Percentiles rank a stretch among this genome's conserved stretches.
Evolutionary conservation across 2,329 filamentous ascomycete species (phyloP).

Genomic region (Pestalotiopsis sp.): DNA sequence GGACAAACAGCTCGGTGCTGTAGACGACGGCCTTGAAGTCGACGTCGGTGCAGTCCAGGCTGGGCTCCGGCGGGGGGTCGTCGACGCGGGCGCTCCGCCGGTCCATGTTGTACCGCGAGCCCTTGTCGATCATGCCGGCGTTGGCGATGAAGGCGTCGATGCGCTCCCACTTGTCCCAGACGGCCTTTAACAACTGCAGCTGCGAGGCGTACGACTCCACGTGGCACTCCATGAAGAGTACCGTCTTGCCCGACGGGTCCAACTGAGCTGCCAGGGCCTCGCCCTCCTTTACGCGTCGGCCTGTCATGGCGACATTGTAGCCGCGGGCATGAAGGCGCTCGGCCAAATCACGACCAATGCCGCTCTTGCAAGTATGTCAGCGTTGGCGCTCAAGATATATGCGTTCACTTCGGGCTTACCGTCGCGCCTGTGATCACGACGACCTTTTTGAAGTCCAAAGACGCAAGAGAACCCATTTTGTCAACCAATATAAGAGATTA

Average conservation of each 20-base stretch:
- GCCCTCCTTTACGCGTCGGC: slow-evolving; percentile 4
- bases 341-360: slow-evolving; percentile 10
- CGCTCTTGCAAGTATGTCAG: background rate
- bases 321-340: slow-evolving; percentile 13
- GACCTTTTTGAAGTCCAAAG: background rate
- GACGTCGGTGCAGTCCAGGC: slow-evolving; percentile 17
- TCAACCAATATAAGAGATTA: background rate
- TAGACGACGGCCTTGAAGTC: slow-evolving; percentile 22
- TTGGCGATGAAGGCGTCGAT: slow-evolving; percentile 22
- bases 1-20: slow-evolving; percentile 20
- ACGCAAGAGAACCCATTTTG: background rate
- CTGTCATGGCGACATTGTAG: slow-evolving; percentile 11
- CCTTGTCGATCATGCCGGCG: slow-evolving; percentile 18
- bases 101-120: slow-evolving; percentile 18
- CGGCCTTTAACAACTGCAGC: slow-evolving; percentile 15
- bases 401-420: background rate
- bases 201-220: slow-evolving; percentile 18
- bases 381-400: background rate
- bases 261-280: background rate
- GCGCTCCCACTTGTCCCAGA: slow-evolving; percentile 18
- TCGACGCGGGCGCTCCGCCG: slow-evolving; percentile 10
- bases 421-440: background rate
- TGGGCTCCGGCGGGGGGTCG: slow-evolving; percentile 20
- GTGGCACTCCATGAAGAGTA: slow-evolving; percentile 19
- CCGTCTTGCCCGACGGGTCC: slow-evolving; percentile 12